Percentiles rank a stretch among this genome's conserved stretches.
Evolutionary conservation across 2,329 filamentous ascomycete species (phyloP).

Genomic region (Aureobasidium zeae): DNA sequence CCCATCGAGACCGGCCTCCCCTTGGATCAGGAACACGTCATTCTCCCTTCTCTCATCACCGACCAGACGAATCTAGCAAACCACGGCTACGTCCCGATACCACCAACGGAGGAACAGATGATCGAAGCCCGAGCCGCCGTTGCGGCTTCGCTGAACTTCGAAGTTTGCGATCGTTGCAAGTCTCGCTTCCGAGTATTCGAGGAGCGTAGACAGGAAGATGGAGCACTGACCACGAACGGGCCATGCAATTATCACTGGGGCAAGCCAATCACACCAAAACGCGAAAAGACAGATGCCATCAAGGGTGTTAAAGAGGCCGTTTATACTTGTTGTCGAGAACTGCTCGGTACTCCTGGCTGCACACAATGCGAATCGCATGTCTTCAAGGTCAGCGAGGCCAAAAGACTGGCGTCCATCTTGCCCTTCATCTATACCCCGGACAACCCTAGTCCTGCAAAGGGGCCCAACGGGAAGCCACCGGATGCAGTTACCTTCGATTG

Average conservation of each 20-base stretch:
- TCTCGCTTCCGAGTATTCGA: conserved; percentile 88
- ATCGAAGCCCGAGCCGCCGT: conserved; percentile 56
- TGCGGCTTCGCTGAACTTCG: conserved; percentile 62
- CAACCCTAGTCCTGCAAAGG: conserved; percentile 43
- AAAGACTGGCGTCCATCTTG: conserved; percentile 65
- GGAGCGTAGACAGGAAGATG: conserved; percentile 64
- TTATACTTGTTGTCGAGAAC: conserved; percentile 71
- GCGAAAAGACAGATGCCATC: conserved; percentile 47
- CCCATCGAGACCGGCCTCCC: conserved; percentile 62
- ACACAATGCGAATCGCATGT: conserved; percentile 65
- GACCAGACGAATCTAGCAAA: conserved; percentile 53
- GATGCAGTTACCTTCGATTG: conserved; percentile 83
- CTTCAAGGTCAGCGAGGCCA: conserved; percentile 71
- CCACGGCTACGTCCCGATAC: conserved; percentile 64
- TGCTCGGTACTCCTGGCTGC: conserved; percentile 70
- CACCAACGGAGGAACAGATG: conserved; percentile 60
- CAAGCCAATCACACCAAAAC: conserved; percentile 52
- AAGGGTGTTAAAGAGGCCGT: conserved; percentile 50
- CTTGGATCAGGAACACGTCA: conserved; percentile 54
- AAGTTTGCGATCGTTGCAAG: conserved; percentile 79
- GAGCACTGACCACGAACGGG: conserved; percentile 69
- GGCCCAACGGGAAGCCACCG: conserved; percentile 26
- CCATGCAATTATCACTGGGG: conserved; percentile 74
- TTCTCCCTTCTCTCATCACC: conserved; percentile 55
- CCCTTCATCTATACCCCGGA: conserved; percentile 72